Base-by-base conservation (phyloP, 352 stramenopile species). In the Pythium biforme region DNA sequence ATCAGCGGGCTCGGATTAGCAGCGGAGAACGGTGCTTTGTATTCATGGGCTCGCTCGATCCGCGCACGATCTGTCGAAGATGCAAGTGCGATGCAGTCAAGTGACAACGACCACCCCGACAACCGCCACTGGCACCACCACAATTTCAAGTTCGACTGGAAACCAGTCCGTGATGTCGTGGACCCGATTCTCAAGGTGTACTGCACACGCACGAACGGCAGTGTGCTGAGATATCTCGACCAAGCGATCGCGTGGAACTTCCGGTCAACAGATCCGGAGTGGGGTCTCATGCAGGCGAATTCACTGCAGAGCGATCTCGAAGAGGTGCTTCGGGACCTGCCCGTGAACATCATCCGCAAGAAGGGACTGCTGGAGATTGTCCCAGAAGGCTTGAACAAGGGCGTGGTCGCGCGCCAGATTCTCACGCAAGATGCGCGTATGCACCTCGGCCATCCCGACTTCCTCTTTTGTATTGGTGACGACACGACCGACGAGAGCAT, bases 401-500 rank as follows among this genome's bases (percentile, higher is more conserved):
- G 96, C 25, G 82, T 98, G 31, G 90, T 99, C 23, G 94, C 97
- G 10, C 94, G 94, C n/a, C 92, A 97, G 58, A 97, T 98, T 51
- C 75, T 99, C 48, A 82, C 88, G 7, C 86, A 98, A 66, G 86
- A 95, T 55, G 81, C 77, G 6, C 63, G 73, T 31, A 85, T 88
- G 37, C 80, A 89, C 59, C 72, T 78, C n/a, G 73, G 78, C 9
- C 86, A 94, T 31, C 89, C 97, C 10, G 96, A 99, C 73, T 99
- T 99, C 76, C 66, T 98, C 25, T 89, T 99, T 20, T 98, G 94
- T 59, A 97, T 98, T 63, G 97, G 97, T 46, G 97, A 99, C 73
- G 96, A 99, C 69, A 96, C 95, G 49, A 97, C 92, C 7, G 97
- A 99, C 68, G 97, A 99, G 74, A 98, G 96, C 66, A 99, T 99